Evolutionary conservation across 805 yeast species (phyloP).

Genomic region (Yarrowia sp.): DNA sequence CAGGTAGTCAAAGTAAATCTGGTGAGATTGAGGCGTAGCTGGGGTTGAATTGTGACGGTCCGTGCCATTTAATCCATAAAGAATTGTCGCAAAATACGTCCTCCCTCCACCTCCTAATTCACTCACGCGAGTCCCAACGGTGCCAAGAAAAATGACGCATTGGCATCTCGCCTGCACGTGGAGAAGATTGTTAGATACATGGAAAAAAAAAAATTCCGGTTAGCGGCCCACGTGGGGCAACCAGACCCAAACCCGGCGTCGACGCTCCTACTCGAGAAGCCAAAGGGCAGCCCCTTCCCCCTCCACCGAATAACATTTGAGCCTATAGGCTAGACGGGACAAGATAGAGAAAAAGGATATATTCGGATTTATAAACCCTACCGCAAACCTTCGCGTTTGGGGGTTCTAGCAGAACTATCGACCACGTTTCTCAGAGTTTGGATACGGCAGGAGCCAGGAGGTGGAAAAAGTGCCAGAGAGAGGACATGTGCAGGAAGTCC

Average conservation of each 20-base stretch:
- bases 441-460: too few relatives aligned
- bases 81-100: too few relatives aligned
- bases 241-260: not conserved
- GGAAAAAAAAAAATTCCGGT: too few relatives aligned
- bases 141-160: conserved; percentile 16
- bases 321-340: not conserved
- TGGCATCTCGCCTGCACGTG: not conserved
- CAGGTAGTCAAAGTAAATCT: too few relatives aligned
- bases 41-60: too few relatives aligned
- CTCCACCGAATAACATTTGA: not conserved
- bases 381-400: not conserved
- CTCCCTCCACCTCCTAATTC: too few relatives aligned
- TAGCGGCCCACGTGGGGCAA: conserved; percentile 14
- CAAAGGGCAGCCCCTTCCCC: not conserved
- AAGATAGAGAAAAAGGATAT: not conserved
- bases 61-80: too few relatives aligned
- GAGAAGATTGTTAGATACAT: too few relatives aligned
- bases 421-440: conserved; percentile 4
- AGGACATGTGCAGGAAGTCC: too few relatives aligned
- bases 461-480: too few relatives aligned
- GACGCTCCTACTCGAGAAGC: not conserved
- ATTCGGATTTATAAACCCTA: not conserved
- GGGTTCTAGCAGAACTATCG: not conserved
- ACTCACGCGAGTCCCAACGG: not conserved
- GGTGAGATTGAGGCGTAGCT: too few relatives aligned